phyloP scores from a whole-genome alignment of 768 basidiomycete genomes.

The Cyclocybe aegerita region DNA sequence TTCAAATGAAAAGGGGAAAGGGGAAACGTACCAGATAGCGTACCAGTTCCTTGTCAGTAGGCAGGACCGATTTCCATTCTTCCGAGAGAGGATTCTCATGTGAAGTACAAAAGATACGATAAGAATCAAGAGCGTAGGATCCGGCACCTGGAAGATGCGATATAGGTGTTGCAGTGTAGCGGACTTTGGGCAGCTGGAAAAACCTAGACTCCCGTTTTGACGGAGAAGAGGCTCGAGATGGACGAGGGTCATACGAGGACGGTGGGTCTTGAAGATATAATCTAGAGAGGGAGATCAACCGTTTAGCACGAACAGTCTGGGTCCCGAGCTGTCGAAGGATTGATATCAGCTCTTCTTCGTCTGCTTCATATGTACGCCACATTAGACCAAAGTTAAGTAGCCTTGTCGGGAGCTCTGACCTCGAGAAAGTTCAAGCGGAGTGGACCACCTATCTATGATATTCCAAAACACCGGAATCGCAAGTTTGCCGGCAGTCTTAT shows the following conservation, averaged over 20 bases:
- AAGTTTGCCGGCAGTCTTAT: conserved; percentile 63
- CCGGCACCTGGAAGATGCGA: conserved; percentile 67
- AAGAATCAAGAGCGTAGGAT: conserved; percentile 72
- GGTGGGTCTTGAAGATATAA: conserved; percentile 49
- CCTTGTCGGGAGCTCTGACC: conserved; percentile 34
- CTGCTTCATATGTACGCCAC: conserved; percentile 30
- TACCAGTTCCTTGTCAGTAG: conserved; percentile 68
- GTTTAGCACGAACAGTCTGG: conserved; percentile 52
- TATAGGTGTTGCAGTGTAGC: conserved; percentile 48
- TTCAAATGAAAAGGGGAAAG: not conserved
- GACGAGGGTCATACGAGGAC: conserved; percentile 27
- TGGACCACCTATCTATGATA: conserved; percentile 58
- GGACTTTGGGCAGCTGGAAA: conserved; percentile 17
- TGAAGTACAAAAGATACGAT: conserved; percentile 63
- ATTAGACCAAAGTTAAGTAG: not conserved
- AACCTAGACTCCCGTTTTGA: conserved; percentile 9
- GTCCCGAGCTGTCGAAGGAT: conserved; percentile 58
- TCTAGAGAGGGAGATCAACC: conserved; percentile 54
- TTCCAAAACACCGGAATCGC: conserved; percentile 68
- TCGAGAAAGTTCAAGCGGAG: conserved; percentile 48
- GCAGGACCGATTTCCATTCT: conserved; percentile 65
- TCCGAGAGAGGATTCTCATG: conserved; percentile 30
- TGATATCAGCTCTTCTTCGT: conserved; percentile 39
- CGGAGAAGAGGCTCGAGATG: conserved; percentile 24
- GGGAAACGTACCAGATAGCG: conserved; percentile 57